Evolutionary conservation across 176 grass and related monocot species (phyloP).

Genomic region (Rhipidocladum racemiflorum): DNA sequence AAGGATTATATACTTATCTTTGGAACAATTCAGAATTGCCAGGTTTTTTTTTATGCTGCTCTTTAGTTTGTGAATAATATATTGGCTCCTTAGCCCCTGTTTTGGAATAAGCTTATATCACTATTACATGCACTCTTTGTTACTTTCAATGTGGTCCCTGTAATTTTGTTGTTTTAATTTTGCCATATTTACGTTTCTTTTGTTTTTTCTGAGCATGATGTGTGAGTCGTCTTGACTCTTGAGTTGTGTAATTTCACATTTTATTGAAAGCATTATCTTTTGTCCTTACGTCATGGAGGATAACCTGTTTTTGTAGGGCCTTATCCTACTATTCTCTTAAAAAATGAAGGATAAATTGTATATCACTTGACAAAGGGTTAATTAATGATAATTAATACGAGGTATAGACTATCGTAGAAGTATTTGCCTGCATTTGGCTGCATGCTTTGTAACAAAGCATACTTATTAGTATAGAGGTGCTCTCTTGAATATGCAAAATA

Average conservation of each 20-base stretch:
- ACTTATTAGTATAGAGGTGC: background rate
- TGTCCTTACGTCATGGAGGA: background rate
- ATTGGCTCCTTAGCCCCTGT: no score
- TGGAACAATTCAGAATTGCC: no score
- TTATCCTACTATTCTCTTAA: background rate
- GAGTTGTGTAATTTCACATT: background rate
- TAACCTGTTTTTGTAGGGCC: background rate
- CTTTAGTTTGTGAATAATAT: no score
- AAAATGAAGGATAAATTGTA: background rate
- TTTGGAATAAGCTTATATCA: no score
- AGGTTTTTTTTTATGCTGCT: no score
- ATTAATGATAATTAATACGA: background rate
- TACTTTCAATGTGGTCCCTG: no score
- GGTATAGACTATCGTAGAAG: background rate
- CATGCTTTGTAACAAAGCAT: background rate
- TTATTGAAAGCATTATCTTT: background rate
- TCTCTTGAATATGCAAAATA: conserved; percentile 17
- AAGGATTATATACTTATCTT: no score
- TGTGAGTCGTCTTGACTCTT: background rate
- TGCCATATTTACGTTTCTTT: conserved; percentile 9
- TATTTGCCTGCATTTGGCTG: conserved; percentile 1
- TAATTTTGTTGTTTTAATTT: conserved; percentile 18
- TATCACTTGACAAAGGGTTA: background rate
- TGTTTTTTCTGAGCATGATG: background rate
- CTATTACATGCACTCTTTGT: no score